phyloP scores from a whole-genome alignment of 306 rosid genomes.

The Mucuna pruriens region DNA sequence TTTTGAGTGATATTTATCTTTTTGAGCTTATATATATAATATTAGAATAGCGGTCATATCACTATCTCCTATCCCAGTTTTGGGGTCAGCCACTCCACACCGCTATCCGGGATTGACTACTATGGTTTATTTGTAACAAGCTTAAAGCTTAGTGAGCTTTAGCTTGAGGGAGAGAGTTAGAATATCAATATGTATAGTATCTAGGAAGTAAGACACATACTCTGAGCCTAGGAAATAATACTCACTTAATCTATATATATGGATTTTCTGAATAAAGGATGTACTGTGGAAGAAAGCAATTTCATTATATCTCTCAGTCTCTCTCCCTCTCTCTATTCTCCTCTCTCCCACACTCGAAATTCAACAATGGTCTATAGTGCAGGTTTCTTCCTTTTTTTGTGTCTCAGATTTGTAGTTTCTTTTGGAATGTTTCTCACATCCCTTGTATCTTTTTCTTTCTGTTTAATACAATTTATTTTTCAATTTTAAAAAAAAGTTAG shows the following conservation, averaged over 20 bases:
- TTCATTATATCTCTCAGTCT: neutral
- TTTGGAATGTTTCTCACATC: conserved; percentile 13
- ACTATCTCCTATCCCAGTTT: no score
- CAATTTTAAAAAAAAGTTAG: neutral
- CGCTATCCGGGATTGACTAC: no score
- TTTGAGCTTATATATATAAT: no score
- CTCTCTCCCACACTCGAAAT: neutral
- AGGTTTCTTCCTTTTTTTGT: neutral
- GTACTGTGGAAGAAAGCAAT: neutral
- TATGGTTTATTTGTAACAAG: neutral
- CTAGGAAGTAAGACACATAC: neutral
- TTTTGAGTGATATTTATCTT: no score
- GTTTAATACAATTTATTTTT: neutral
- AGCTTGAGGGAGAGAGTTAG: neutral
- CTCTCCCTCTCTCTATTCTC: neutral
- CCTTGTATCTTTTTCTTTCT: neutral
- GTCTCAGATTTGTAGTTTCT: neutral
- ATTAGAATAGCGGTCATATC: no score
- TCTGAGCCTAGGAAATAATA: neutral
- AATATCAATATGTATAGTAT: neutral
- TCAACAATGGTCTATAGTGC: neutral
- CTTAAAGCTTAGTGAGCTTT: neutral
- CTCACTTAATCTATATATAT: neutral
- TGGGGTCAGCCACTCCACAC: no score
- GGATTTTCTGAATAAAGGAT: neutral